phyloP scores from a whole-genome alignment of 768 basidiomycete genomes.

The Russula lepida region DNA sequence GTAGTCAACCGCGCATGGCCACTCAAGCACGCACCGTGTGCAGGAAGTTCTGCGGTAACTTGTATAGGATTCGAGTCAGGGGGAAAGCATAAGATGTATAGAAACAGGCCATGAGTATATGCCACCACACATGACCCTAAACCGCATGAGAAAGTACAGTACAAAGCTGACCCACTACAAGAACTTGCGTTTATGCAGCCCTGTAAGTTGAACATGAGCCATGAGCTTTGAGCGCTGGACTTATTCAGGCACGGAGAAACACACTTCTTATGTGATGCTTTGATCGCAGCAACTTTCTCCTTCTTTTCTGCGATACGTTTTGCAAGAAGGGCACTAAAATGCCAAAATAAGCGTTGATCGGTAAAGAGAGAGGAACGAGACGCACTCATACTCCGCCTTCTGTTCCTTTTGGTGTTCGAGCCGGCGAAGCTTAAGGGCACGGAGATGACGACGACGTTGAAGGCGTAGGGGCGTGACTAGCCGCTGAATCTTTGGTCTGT shows the following conservation, averaged over 20 bases:
- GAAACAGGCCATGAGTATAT: slow-evolving; percentile 17
- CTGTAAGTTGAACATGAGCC: background rate
- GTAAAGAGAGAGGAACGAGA: slow-evolving; percentile 6
- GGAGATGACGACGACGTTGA: slow-evolving; percentile 92
- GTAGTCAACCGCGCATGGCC: background rate
- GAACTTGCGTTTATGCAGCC: slow-evolving; percentile 12
- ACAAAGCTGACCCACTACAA: slow-evolving; percentile 2
- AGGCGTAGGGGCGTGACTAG: slow-evolving; percentile 92
- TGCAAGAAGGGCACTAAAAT: slow-evolving; percentile 53
- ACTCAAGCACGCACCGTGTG: background rate
- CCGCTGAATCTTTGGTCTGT: slow-evolving; percentile 92
- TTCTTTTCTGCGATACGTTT: slow-evolving; percentile 94
- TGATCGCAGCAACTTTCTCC: slow-evolving; percentile 80
- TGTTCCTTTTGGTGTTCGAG: slow-evolving; percentile 92
- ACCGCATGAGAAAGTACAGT: slow-evolving; percentile 9
- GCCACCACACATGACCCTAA: slow-evolving; percentile 9
- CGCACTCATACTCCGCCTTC: slow-evolving; percentile 87
- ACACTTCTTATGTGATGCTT: slow-evolving; percentile 72
- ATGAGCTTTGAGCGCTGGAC: background rate
- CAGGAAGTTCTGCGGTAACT: background rate
- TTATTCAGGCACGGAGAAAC: slow-evolving; percentile 17
- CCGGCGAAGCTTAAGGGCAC: slow-evolving; percentile 78
- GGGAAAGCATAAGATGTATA: slow-evolving; percentile 7
- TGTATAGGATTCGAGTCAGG: slow-evolving; percentile 5
- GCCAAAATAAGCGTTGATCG: background rate